Evolutionary conservation across 495 filamentous ascomycete genomes (phyloP).

Genomic region (Parmelia sp.): DNA sequence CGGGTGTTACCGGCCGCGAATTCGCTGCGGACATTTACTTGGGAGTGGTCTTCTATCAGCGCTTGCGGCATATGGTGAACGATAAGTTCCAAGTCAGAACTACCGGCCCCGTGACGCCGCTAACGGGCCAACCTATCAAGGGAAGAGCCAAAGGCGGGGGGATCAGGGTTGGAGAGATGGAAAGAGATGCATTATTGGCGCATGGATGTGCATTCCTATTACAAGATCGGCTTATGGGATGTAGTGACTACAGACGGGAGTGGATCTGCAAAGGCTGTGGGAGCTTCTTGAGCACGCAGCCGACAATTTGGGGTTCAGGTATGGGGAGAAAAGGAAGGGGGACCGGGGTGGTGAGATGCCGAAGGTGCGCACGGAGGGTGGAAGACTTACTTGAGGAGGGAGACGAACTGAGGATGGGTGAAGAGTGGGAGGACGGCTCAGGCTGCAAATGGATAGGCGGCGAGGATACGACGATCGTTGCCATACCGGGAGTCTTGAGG

Average conservation of each 20-base stretch:
- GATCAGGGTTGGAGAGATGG: slow-evolving; percentile 99
- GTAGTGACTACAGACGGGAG: slow-evolving; percentile 78
- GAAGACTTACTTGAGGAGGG: slow-evolving; percentile 52
- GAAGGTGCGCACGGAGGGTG: slow-evolving; percentile 65
- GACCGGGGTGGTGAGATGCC: slow-evolving; percentile 70
- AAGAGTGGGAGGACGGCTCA: slow-evolving; percentile 87
- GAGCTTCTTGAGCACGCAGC: slow-evolving; percentile 76
- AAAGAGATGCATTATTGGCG: slow-evolving; percentile 87
- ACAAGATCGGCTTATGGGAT: slow-evolving; percentile 93
- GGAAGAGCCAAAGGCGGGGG: slow-evolving; percentile 91
- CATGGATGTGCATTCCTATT: slow-evolving; percentile 92
- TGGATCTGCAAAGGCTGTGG: slow-evolving; percentile 88
- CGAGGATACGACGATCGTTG: slow-evolving; percentile 81
- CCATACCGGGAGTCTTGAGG: slow-evolving; percentile 83
- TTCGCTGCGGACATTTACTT: slow-evolving; percentile 94
- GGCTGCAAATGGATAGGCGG: slow-evolving; percentile 78
- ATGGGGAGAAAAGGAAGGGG: slow-evolving; percentile 32
- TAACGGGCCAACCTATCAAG: slow-evolving; percentile 96
- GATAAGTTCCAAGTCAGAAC: slow-evolving; percentile 99
- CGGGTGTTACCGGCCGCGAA: slow-evolving; percentile 90
- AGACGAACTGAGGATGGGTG: slow-evolving; percentile 30
- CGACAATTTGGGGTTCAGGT: slow-evolving; percentile 51
- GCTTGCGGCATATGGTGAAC: slow-evolving; percentile 97
- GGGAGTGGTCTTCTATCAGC: slow-evolving; percentile 95
- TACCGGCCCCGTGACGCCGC: slow-evolving; percentile 77